Base-by-base conservation (phyloP, 495 filamentous ascomycete species). In the Pyrenopolyporus hunteri region DNA sequence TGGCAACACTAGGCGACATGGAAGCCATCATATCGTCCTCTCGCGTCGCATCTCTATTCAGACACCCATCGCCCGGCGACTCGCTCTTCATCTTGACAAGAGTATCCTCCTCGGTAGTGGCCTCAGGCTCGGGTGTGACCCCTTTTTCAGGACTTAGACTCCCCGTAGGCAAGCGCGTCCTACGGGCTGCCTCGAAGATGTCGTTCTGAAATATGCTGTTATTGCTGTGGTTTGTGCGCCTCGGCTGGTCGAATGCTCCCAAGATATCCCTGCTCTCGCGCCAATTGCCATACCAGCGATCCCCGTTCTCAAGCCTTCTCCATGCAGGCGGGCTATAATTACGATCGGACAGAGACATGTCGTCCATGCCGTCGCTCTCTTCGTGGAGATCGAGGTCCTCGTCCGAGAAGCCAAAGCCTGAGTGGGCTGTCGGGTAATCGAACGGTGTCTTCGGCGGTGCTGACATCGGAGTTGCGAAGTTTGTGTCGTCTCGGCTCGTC, bases 401-500 rank as follows among this genome's bases (percentile, higher is more conserved):
- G 48, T 64, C 72, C 62, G 70, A 73, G 5, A 83, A 88, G 65
- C 85, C 83, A 77, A 91, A 92, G 36, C 87, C 90, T 40, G 88
- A 92, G 76, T 90, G 88, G 70, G 88, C 83, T 20, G 87, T 87
- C 11, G 87, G 90, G 50, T 89, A 76, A 33, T 78, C 79, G 66
- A 86, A 84, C 66, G 82, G 82, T 82, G 45, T 66, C 64, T 64
- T 61, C 39, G 16, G 58, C 32, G 53, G 59, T 45, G 70, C 66
- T 56, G 74, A 59, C 72, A 69, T 72, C 64, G 75, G 69, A 44
- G 72, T 78, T 60, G 88, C 88, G 81, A 91, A 91, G 77, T 93
- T 68, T 63, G 33, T 57, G 32, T 71, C 69, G 69, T 69, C 69
- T 44, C 66, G 57, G 44, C 69, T 69, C 59, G 57, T 59, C 17